These are phyloP conservation scores for Saksenaea oblongispora DNA, from an alignment of 371 early-diverging fungal species.

Conservation along the genomic window DNA sequence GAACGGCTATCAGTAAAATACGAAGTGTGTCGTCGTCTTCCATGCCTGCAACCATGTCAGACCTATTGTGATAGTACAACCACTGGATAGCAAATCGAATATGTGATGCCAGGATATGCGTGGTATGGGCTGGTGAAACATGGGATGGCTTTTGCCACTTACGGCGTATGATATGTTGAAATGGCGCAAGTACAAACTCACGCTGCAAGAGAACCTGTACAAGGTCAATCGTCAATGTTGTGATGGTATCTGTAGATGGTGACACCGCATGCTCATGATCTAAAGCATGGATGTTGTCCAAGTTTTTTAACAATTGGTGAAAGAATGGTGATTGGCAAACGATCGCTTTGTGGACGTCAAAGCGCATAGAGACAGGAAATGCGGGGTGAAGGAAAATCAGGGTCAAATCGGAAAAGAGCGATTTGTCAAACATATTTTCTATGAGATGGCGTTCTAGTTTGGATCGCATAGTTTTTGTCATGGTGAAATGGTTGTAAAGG, in stretches of 20 bases:
- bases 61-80: conserved; percentile 35
- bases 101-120: conserved; percentile 36
- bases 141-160: conserved; percentile 38
- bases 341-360: conserved; percentile 44
- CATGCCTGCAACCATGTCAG: conserved; percentile 16
- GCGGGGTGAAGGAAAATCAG: conserved; percentile 41
- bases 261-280: not conserved
- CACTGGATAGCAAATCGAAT: conserved; percentile 45
- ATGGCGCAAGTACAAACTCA: conserved; percentile 41
- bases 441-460: conserved; percentile 29
- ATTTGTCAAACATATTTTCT: conserved; percentile 39
- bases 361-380: conserved; percentile 43
- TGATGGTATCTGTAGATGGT: not conserved
- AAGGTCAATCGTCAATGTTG: conserved; percentile 33
- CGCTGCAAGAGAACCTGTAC: conserved; percentile 30
- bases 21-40: conserved; percentile 38
- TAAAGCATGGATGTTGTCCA: conserved; percentile 4
- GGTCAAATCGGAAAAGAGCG: conserved; percentile 40
- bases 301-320: conserved; percentile 22
- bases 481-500: not conserved
- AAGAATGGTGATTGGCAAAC: conserved; percentile 46
- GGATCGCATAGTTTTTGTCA: not conserved
- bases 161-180: conserved; percentile 47
- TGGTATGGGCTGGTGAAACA: not conserved
- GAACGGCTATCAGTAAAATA: conserved; percentile 34